Base-by-base conservation (phyloP, 2,329 filamentous ascomycete species). In the Diaporthe humulicola region DNA sequence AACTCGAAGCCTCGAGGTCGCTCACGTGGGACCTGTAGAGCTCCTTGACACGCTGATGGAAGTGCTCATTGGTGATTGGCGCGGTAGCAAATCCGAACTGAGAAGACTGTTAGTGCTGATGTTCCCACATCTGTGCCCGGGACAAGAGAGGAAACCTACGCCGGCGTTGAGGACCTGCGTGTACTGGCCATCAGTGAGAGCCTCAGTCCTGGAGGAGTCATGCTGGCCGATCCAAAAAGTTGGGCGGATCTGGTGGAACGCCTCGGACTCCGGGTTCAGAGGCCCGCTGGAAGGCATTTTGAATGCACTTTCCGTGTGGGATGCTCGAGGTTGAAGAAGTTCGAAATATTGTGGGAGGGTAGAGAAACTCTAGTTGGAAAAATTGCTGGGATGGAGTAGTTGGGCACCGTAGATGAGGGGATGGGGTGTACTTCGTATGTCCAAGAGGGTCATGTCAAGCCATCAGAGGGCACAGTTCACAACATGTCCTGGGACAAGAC, bases 81-180 rank as follows among this genome's bases (percentile, higher is more conserved):
- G 91, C 92, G 6, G 94, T 96, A 77, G 94, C 89, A 86, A 95
- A 94, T 81, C 93, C 91, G 86, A 96, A 95, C 93, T 96, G 78
- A 54, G 45, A 45, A 67, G 40, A n/a, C 12, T 15, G 28, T 66
- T 36, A 64, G 64, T 19, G 64, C 3, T 30, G 36, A 15, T 19
- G 36, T 8, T 40, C 17, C 22, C n/a, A 42, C 71, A 77, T 4
- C 40, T 77, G 76, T 48, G 56, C 12, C 10, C 22, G 45, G n/a
- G 45, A 50, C 45, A 50, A 28, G 36, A 70, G n/a, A 64, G 61
- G 70, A 70, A 40, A 86, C 91, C 86, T 88, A 94, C 92, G 85
- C 92, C 92, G 77, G 89, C 86, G 80, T 93, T 93, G 77, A 95
- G 88, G 15, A 94, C 88, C 80, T 93, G 88, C 70, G 89, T 88